Evolutionary conservation across 2,329 filamentous ascomycete species (phyloP).

Genomic region (Pseudogymnoascus sp.): DNA sequence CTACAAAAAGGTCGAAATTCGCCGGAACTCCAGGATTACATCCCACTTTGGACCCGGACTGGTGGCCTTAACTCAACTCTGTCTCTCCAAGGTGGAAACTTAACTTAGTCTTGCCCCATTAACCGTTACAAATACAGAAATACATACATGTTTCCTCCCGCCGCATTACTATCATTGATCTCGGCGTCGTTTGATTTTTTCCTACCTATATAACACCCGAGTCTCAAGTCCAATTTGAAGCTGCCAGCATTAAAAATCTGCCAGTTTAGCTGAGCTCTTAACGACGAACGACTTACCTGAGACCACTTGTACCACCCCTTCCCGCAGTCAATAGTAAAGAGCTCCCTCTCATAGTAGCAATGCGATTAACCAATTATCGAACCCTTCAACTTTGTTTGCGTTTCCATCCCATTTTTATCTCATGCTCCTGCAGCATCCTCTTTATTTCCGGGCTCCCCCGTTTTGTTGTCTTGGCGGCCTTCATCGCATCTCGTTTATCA

Average conservation of each 20-base stretch:
- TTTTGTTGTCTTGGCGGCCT: not conserved
- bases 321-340: not conserved
- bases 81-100: not conserved
- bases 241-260: not conserved
- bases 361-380: not conserved
- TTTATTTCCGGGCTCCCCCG: not conserved
- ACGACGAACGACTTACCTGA: not conserved
- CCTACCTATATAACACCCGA: not conserved
- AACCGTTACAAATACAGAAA: not conserved
- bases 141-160: not conserved
- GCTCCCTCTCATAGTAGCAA: not conserved
- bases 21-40: not conserved
- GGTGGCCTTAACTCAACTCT: not conserved
- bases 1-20: not conserved
- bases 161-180: not conserved
- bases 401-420: not conserved
- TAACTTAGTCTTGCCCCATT: not conserved
- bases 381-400: not conserved
- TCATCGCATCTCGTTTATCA: not conserved
- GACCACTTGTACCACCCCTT: not conserved
- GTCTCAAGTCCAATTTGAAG: not conserved
- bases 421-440: not conserved
- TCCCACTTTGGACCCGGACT: not conserved
- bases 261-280: not conserved
- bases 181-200: not conserved